Conservation (phyloP, 2,329 filamentous ascomycete species). For the Xylaria multiplex region DNA sequence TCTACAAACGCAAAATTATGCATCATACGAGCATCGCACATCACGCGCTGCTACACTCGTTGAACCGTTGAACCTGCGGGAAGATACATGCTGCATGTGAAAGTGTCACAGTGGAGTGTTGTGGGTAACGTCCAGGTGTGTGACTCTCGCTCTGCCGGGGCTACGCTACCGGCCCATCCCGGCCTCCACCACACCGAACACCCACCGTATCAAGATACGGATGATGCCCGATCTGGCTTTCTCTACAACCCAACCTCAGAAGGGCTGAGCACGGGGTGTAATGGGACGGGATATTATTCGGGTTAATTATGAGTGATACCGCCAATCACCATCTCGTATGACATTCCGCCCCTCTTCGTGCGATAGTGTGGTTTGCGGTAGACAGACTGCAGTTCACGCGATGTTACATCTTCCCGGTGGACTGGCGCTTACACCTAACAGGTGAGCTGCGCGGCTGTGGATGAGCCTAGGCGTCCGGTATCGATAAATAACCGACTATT, state of each 20-base stretch:
- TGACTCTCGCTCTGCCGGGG: slow-evolving; percentile 17
- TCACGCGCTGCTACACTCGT: not conserved
- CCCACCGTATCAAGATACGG: not conserved
- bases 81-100: slow-evolving; percentile 12
- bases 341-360: not conserved
- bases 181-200: slow-evolving; percentile 21
- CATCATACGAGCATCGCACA: slow-evolving; percentile 4
- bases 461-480: not conserved
- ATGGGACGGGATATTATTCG: not conserved
- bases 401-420: not conserved
- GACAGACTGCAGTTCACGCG: not conserved
- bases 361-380: not conserved
- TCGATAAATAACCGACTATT: not conserved
- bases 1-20: not conserved
- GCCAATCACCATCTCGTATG: slow-evolving; percentile 9
- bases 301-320: not conserved
- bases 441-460: not conserved
- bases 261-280: slow-evolving; percentile 3
- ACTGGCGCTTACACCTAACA: not conserved
- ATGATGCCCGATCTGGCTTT: not conserved
- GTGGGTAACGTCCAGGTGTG: slow-evolving; percentile 1
- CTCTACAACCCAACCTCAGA: not conserved
- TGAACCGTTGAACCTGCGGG: not conserved
- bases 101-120: slow-evolving; percentile 1
- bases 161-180: slow-evolving; percentile 13